Evolutionary conservation across 768 basidiomycete genomes (phyloP), one percentile per base, ranked within the genome.

Genomic region (Agaricus blazei): DNA sequence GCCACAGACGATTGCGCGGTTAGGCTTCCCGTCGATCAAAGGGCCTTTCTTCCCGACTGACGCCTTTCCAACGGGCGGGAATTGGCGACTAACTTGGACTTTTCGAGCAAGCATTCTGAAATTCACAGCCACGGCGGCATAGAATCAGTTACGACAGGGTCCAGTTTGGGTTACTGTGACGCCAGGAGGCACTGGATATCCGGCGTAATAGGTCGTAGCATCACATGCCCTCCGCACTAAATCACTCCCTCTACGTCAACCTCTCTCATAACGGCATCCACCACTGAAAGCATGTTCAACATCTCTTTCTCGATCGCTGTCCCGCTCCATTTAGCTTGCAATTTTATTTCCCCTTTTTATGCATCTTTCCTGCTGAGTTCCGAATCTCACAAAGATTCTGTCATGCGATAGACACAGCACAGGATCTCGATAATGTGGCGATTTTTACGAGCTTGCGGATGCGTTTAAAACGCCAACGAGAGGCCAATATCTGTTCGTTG

Each of bases 401-500:
- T 50, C 49, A 41, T 40, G 15, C 52, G 14, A n/a, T 53, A 27
- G 9, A 28, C 47, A 41, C 41, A 28, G 27, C 40, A 36, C 23
- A n/a, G 14, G 36, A 44, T 49, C 54, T 49, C 48, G 38, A 56
- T 49, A 19, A 29, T 41, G 40, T 15, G 7, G 36, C 40, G 6
- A 5, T 15, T 19, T 41, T 41, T 7, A 15, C 9, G 40, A 41
- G 19, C 40, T 44, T 11, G 12, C 19, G 24, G 28, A 48, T 8
- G 11, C 29, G 23, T 9, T 46, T 31, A 51, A 44, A 51, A 36
- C 43, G 42, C 26, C 44, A 34, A 45, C 9, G 41, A 29, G 34
- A 38, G 29, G 48, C 14, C 60, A 64, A 68, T 60, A 48, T 54
- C 45, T 54, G 55, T 44, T 45, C 24, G 26, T 49, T 48, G 15